Conservation (phyloP, 805 yeast genomes). For the Kuraishia capsulata region DNA sequence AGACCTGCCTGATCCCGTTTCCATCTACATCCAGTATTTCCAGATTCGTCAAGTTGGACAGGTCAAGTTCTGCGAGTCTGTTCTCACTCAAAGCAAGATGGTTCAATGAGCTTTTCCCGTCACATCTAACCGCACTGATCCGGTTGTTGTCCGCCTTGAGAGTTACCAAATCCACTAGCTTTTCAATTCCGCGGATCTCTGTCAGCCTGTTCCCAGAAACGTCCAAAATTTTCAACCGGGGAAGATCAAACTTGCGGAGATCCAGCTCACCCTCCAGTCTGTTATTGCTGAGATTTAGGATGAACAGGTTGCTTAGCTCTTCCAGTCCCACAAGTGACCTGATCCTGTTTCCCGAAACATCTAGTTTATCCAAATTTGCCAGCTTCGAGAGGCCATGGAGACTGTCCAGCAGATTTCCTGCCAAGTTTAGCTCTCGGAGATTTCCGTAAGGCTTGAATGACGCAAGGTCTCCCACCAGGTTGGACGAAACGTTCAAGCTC, state of each 20-base stretch:
- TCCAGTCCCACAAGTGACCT: slow-evolving; percentile 26
- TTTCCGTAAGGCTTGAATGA: slow-evolving; percentile 29
- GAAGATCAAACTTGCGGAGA: slow-evolving; percentile 23
- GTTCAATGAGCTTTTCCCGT: slow-evolving; percentile 22
- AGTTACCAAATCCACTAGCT: slow-evolving; percentile 23
- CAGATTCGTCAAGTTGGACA: slow-evolving; percentile 26
- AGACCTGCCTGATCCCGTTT: slow-evolving; percentile 15
- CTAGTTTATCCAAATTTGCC: slow-evolving; percentile 32
- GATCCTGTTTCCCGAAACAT: slow-evolving; percentile 27
- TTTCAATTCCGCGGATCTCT: slow-evolving; percentile 24
- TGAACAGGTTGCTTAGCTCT: slow-evolving; percentile 27
- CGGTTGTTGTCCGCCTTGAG: slow-evolving; percentile 34
- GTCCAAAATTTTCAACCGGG: slow-evolving; percentile 32
- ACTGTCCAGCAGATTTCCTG: slow-evolving; percentile 25
- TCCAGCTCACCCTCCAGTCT: slow-evolving; percentile 27
- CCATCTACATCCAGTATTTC: slow-evolving; percentile 38
- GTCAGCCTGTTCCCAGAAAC: slow-evolving; percentile 32
- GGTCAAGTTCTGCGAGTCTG: slow-evolving; percentile 21
- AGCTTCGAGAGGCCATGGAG: slow-evolving; percentile 27
- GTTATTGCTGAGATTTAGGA: slow-evolving; percentile 33
- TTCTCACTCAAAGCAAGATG: slow-evolving; percentile 30
- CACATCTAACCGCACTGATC: slow-evolving; percentile 16
- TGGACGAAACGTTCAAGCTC: slow-evolving; percentile 27
- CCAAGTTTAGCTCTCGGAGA: slow-evolving; percentile 32
- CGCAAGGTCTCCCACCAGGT: slow-evolving; percentile 29